phyloP scores from a whole-genome alignment of 345 rosid species.

The Erucastrum elatum region DNA sequence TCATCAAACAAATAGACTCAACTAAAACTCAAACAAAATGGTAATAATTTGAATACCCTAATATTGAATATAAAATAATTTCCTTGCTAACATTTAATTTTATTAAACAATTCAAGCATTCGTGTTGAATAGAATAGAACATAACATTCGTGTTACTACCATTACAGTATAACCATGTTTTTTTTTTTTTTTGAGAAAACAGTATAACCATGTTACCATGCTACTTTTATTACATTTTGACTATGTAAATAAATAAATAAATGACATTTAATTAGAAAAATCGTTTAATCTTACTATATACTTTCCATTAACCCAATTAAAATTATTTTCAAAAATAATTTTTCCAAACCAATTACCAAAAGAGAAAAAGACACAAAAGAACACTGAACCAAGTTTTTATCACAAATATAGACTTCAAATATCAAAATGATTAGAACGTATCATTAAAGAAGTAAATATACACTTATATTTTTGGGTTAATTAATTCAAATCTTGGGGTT shows the following conservation, averaged over 20 bases:
- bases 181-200: too few species aligned
- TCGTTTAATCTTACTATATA: not conserved
- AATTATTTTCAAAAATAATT: not conserved
- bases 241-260: not conserved
- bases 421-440: too few species aligned
- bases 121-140: not conserved
- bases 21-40: too few species aligned
- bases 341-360: not conserved
- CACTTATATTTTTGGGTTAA: too few species aligned
- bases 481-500: too few species aligned
- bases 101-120: not conserved
- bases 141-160: not conserved
- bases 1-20: too few species aligned
- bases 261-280: not conserved
- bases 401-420: too few species aligned
- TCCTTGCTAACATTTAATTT: not conserved
- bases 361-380: too few species aligned
- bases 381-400: too few species aligned
- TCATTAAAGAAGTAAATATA: too few species aligned
- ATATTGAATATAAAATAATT: not conserved
- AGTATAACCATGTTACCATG: not conserved
- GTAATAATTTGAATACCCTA: slow-evolving; percentile 3
- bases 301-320: not conserved
- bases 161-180: not conserved
- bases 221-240: not conserved